A percentile compares a stretch with the other conserved stretches of the same genome.
Conservation (phyloP, 2,329 filamentous ascomycete species). For the Colletotrichum nymphaeae region DNA sequence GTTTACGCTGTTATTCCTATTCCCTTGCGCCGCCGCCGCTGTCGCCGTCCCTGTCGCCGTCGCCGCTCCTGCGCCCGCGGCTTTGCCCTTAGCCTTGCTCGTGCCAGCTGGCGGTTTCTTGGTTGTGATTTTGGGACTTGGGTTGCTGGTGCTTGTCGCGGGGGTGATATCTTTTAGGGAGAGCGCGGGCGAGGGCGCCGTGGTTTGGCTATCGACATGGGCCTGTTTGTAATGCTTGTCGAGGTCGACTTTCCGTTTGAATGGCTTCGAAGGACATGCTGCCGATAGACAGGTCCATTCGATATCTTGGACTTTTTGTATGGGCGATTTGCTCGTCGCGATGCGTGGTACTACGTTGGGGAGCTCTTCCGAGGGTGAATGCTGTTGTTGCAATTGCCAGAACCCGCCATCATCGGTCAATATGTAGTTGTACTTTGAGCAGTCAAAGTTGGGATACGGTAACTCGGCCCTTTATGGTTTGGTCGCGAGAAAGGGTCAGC, state of each 20-base stretch:
- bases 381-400: slow-evolving; percentile 34
- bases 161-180: slow-evolving; percentile 33
- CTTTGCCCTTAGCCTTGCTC: slow-evolving; percentile 9
- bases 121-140: slow-evolving; percentile 30
- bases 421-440: slow-evolving; percentile 37
- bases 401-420: slow-evolving; percentile 35
- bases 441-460: slow-evolving; percentile 33
- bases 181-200: slow-evolving; percentile 27
- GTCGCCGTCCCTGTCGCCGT: neutral
- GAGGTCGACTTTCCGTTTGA: slow-evolving; percentile 65
- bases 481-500: neutral
- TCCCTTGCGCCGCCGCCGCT: neutral
- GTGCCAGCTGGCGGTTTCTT: slow-evolving; percentile 12
- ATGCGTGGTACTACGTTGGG: slow-evolving; percentile 27
- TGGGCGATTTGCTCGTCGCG: slow-evolving; percentile 30
- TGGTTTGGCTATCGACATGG: slow-evolving; percentile 48
- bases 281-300: slow-evolving; percentile 48
- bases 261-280: slow-evolving; percentile 57
- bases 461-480: slow-evolving; percentile 23
- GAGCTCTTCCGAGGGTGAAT: slow-evolving; percentile 26
- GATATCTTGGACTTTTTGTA: slow-evolving; percentile 29
- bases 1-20: slow-evolving; percentile 25
- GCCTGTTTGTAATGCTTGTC: slow-evolving; percentile 63
- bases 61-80: neutral
- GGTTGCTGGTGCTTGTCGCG: slow-evolving; percentile 28